Conservation (phyloP, 1,284 basidiomycete species). For the Paramarasmius palmivorus region DNA sequence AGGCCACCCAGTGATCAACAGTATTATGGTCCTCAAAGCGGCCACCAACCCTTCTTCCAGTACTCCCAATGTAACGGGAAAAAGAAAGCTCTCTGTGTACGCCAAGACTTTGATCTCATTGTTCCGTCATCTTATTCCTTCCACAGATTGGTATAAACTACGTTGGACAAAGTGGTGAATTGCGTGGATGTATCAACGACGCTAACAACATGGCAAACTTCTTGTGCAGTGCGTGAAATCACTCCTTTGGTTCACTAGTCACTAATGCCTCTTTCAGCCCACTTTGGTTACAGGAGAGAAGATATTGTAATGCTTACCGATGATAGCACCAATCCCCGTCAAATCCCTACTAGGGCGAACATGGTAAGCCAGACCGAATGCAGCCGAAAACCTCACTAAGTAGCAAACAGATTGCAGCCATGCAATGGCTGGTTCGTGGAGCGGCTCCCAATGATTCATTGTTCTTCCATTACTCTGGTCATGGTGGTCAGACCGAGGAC, state of each 20-base stretch:
- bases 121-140: background rate
- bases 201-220: conserved; percentile 77
- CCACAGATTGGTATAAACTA: conserved; percentile 85
- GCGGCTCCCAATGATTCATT: conserved; percentile 84
- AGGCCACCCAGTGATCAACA: conserved; percentile 67
- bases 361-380: conserved; percentile 54
- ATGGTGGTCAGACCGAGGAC: conserved; percentile 83
- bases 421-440: conserved; percentile 87
- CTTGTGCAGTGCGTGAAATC: conserved; percentile 54
- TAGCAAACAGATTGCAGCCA: conserved; percentile 61
- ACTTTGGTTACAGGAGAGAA: conserved; percentile 71
- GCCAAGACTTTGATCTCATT: conserved; percentile 19
- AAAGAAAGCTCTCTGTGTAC: conserved; percentile 78
- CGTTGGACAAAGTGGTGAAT: conserved; percentile 56
- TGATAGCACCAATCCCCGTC: conserved; percentile 60
- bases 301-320: conserved; percentile 92
- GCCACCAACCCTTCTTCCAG: conserved; percentile 68
- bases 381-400: conserved; percentile 4
- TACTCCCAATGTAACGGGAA: conserved; percentile 85
- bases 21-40: conserved; percentile 64
- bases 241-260: conserved; percentile 3
- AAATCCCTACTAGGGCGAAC: conserved; percentile 78
- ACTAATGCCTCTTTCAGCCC: conserved; percentile 36
- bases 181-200: conserved; percentile 89
- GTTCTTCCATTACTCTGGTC: conserved; percentile 87